phyloP scores from a whole-genome alignment of 2,329 filamentous ascomycete species.

The Ascochyta clinopodiicola region DNA sequence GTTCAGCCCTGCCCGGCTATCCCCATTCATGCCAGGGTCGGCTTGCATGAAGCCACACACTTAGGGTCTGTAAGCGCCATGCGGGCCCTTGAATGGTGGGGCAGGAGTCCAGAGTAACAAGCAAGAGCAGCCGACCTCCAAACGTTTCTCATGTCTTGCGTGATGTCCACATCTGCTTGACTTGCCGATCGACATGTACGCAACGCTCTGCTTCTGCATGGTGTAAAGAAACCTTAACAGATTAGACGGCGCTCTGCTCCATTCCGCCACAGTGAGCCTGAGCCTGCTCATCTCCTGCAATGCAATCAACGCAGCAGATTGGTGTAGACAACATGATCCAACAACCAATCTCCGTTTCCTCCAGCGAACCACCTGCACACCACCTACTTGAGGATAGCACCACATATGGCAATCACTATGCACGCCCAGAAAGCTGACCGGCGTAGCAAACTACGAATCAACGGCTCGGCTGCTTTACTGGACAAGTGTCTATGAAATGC shows the following conservation, averaged over 20 bases:
- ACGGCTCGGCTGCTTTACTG: background rate
- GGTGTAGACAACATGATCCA: background rate
- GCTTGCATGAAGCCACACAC: background rate
- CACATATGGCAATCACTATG: background rate
- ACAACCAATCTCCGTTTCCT: background rate
- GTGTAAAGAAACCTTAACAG: conserved; percentile 1
- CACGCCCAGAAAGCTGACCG: background rate
- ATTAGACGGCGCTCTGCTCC: conserved; percentile 4
- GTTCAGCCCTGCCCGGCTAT: background rate
- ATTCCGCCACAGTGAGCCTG: background rate
- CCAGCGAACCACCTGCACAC: background rate
- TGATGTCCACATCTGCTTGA: background rate
- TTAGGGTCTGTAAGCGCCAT: conserved; percentile 1
- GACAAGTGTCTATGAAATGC: background rate
- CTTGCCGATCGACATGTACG: conserved; percentile 2
- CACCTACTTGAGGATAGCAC: background rate
- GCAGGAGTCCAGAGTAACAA: conserved; percentile 1
- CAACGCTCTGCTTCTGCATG: background rate
- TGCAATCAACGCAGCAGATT: background rate
- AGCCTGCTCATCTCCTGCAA: background rate
- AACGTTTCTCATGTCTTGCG: background rate
- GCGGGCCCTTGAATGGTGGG: conserved; percentile 6
- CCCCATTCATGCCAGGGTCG: background rate
- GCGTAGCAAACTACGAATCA: background rate
- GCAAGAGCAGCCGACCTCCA: background rate